A percentile compares a stretch with the other conserved stretches of the same genome.
These are phyloP conservation scores for Vigna radiata DNA, from an alignment of 306 rosid genomes.

Conservation along the genomic window DNA sequence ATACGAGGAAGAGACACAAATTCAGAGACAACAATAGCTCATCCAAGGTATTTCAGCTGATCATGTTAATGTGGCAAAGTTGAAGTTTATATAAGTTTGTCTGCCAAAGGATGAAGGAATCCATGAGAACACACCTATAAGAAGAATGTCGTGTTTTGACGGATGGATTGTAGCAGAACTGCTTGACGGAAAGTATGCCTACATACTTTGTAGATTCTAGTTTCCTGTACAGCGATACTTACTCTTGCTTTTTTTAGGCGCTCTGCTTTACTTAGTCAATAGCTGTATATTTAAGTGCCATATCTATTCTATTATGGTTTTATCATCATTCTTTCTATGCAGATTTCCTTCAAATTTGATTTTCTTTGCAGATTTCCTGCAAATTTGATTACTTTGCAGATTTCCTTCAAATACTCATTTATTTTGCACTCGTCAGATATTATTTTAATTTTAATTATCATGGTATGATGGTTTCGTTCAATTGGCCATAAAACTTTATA, in stretches of 20 bases:
- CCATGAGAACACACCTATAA: background rate
- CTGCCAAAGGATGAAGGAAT: background rate
- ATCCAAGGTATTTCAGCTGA: background rate
- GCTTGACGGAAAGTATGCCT: background rate
- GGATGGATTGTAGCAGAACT: background rate
- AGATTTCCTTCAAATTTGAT: background rate
- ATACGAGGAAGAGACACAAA: background rate
- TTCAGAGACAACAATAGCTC: background rate
- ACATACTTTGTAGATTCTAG: background rate
- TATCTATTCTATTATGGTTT: background rate
- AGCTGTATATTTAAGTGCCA: background rate
- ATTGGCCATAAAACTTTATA: background rate
- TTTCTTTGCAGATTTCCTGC: too few species aligned
- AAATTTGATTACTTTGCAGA: too few species aligned
- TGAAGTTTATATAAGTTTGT: background rate
- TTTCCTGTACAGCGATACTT: background rate
- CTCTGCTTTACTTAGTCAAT: background rate
- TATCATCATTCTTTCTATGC: background rate
- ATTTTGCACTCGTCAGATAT: background rate
- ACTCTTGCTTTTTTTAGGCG: too few species aligned
- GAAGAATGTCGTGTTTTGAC: background rate
- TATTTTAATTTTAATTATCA: too few species aligned
- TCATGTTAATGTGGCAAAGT: background rate
- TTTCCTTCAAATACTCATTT: background rate
- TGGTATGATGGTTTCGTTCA: too few species aligned